phyloP scores from a whole-genome alignment of 2,329 filamentous ascomycete species.

The Calonectria montana region DNA sequence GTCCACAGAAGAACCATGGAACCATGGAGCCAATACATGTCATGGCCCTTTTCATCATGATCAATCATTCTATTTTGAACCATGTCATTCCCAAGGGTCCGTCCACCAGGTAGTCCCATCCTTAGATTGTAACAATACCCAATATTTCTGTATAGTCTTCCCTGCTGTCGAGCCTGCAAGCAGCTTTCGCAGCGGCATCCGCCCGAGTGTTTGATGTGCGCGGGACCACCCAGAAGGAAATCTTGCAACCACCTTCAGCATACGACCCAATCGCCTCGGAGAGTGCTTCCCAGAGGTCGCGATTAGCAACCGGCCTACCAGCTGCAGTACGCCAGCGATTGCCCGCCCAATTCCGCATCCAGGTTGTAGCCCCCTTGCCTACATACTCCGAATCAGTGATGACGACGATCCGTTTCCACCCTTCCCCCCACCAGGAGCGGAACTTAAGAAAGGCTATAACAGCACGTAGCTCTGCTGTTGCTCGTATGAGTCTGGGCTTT shows the following conservation, averaged over 20 bases:
- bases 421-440: not conserved
- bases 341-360: not conserved
- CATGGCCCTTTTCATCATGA: too few species aligned
- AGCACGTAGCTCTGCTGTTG: not conserved
- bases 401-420: not conserved
- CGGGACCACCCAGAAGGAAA: not conserved
- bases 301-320: not conserved
- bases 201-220: not conserved
- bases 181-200: not conserved
- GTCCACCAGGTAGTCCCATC: too few species aligned
- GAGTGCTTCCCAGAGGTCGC: not conserved
- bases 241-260: not conserved
- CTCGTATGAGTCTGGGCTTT: not conserved
- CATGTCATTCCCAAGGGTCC: too few species aligned
- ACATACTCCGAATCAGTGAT: not conserved
- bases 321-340: not conserved
- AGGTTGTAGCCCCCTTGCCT: not conserved
- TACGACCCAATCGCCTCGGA: not conserved
- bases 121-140: not conserved
- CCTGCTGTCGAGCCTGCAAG: not conserved
- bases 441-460: not conserved
- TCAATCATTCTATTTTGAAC: too few species aligned
- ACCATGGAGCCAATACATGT: too few species aligned
- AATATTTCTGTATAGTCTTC: not conserved
- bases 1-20: too few species aligned